phyloP scores from a whole-genome alignment of 129 eudicot species.

The Artemisia argyi region DNA sequence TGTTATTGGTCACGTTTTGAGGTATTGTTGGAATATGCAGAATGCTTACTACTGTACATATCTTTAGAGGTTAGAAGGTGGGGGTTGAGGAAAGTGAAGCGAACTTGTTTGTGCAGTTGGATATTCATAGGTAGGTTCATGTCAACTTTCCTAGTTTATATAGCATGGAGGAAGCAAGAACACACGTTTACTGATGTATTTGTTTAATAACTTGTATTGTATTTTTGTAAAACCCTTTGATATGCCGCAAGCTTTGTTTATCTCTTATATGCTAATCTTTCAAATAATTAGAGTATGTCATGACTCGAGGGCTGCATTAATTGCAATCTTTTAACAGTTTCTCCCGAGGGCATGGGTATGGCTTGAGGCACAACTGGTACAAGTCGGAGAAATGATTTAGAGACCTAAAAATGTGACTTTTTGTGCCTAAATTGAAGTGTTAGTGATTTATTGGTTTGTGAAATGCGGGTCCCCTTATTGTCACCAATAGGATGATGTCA shows the following conservation, averaged over 20 bases:
- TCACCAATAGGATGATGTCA: no score
- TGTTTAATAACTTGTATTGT: constrained; percentile 5
- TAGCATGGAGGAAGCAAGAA: not conserved
- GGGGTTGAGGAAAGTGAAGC: constrained; percentile 7
- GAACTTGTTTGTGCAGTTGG: constrained; percentile 25
- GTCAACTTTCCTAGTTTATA: not conserved
- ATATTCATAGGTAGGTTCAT: constrained; percentile 17
- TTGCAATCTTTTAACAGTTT: not conserved
- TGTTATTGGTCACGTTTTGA: not conserved
- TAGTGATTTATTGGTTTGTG: no score
- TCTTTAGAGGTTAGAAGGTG: constrained; percentile 8
- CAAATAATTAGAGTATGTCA: not conserved
- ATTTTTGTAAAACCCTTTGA: constrained; percentile 10
- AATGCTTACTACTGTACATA: constrained; percentile 31
- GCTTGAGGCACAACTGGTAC: not conserved
- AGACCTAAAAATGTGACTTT: no score
- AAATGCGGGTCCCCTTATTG: no score
- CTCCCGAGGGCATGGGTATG: not conserved
- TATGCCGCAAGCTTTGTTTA: constrained; percentile 8
- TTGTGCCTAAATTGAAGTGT: no score
- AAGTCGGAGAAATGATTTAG: no score
- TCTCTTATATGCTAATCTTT: not conserved
- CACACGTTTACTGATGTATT: not conserved
- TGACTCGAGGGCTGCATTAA: not conserved
- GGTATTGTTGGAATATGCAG: constrained; percentile 22